Conservation (phyloP, 345 rosid genomes). For the Adansonia digitata region DNA sequence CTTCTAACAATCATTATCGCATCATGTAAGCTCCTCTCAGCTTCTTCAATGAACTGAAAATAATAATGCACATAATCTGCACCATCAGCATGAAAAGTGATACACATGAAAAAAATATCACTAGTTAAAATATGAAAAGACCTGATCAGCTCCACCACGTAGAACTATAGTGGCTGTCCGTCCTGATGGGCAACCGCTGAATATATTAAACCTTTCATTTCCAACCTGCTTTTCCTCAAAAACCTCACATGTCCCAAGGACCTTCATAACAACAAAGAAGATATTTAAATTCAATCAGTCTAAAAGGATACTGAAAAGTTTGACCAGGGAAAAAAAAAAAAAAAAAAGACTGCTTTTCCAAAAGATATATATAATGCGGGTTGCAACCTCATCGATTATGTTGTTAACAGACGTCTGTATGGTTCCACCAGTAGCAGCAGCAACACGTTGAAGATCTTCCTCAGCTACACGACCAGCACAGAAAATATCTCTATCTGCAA, state of each 20-base stretch:
- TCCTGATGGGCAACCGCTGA: conserved; percentile 97
- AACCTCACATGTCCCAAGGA: conserved; percentile 91
- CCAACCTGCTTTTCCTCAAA: conserved; percentile 99
- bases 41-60: conserved; percentile 94
- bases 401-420: conserved; percentile 95
- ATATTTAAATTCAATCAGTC: not conserved
- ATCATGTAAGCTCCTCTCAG: conserved; percentile 98
- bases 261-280: conserved; percentile 39
- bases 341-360: not conserved
- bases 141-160: conserved; percentile 99
- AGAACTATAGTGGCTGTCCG: conserved; percentile 93
- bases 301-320: not conserved
- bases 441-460: conserved; percentile 87
- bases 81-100: not conserved
- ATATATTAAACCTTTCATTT: conserved; percentile 94
- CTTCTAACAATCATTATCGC: conserved; percentile 99
- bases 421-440: conserved; percentile 98
- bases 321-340: too few relatives aligned
- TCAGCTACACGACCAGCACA: conserved; percentile 99
- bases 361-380: not conserved
- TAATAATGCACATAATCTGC: not conserved
- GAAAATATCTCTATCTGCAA: conserved; percentile 97
- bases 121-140: conserved; percentile 19
- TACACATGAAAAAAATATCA: not conserved
- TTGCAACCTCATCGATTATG: conserved; percentile 71